Evolutionary conservation across 176 grass and related monocot genomes (phyloP), one percentile per base, ranked within the genome.

Genomic region (Hsuehochloa calcarea): DNA sequence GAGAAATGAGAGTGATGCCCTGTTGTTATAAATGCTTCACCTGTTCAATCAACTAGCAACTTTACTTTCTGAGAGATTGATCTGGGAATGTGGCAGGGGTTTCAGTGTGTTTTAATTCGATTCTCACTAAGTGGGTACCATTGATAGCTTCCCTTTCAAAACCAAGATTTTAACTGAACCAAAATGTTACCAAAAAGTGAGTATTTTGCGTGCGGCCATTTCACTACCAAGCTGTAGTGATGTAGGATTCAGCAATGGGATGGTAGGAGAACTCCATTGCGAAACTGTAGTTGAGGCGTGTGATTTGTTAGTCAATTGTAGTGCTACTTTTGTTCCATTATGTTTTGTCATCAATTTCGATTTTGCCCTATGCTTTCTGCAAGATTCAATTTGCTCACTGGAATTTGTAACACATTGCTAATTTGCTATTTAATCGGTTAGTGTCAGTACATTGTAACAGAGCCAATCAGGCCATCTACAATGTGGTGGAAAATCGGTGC

Each of bases 301-400:
- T 37, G 41, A 73, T 37, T 84, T 64, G 0, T 51, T 74, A 84
- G 70, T 44, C 12, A 74, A 65, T 11, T 47, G 43, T 3, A 12
- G 65, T 68, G 58, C 34, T 55, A 60, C 15, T 59, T 59, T 19
- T 41, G 10, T 29, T 70, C 50, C 50, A 44, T 15, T 29, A 59
- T 12, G 68, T 83, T 7, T 46, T 46, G 38, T 47, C 43, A 27
- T 22, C 40, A 59, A 14, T 45, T 71, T 70, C 1, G 20, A 61
- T 39, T 72, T 83, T 73, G 26, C 55, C 16, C 6, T 37, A 37
- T 22, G 25, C 17, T 38, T 50, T 20, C 64, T 62, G 55, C 26
- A 63, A 25, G 26, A 73, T 83, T 83, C 56, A 63, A 15, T 15
- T 73, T 25, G 81, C 55, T 23, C 54, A 83, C 40, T 73, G 68